These are phyloP conservation scores for Emmonsiellopsis sp. DNA, from an alignment of 2,329 filamentous ascomycete species.

Conservation along the genomic window DNA sequence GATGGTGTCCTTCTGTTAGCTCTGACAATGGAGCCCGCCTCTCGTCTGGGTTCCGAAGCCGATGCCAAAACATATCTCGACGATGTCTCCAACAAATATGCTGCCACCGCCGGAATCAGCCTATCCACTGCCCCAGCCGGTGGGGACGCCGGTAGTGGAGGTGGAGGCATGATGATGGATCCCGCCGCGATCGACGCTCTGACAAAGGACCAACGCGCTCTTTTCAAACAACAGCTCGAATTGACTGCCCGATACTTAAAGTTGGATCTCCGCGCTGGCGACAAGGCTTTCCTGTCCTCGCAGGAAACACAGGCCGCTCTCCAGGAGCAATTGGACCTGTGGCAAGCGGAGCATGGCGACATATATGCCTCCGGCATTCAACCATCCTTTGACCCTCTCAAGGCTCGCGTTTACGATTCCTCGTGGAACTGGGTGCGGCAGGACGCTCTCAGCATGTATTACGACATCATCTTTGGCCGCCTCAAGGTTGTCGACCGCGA, in stretches of 20 bases:
- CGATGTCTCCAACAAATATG: conserved; percentile 82
- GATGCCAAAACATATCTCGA: conserved; percentile 93
- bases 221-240: conserved; percentile 98
- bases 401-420: conserved; percentile 93
- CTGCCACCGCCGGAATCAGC: conserved; percentile 70
- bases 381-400: conserved; percentile 84
- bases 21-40: conserved; percentile 83
- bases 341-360: conserved; percentile 91
- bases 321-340: conserved; percentile 87
- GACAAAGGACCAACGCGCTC: conserved; percentile 87
- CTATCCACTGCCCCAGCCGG: conserved; percentile 64
- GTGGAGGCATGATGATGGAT: conserved; percentile 97
- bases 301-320: conserved; percentile 80
- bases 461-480: conserved; percentile 95
- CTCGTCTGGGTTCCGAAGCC: conserved; percentile 77
- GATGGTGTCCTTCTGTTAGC: conserved; percentile 83
- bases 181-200: conserved; percentile 92
- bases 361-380: conserved; percentile 93
- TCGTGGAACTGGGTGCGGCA: conserved; percentile 99
- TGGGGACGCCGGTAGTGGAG: conserved; percentile 61
- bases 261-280: conserved; percentile 90
- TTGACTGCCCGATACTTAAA: conserved; percentile 92
- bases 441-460: conserved; percentile 97
- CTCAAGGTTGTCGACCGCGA: conserved; percentile 90
- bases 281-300: conserved; percentile 80